These are phyloP conservation scores for Globisporangium nodosum DNA, from an alignment of 352 stramenopile genomes.

Conservation along the genomic window DNA sequence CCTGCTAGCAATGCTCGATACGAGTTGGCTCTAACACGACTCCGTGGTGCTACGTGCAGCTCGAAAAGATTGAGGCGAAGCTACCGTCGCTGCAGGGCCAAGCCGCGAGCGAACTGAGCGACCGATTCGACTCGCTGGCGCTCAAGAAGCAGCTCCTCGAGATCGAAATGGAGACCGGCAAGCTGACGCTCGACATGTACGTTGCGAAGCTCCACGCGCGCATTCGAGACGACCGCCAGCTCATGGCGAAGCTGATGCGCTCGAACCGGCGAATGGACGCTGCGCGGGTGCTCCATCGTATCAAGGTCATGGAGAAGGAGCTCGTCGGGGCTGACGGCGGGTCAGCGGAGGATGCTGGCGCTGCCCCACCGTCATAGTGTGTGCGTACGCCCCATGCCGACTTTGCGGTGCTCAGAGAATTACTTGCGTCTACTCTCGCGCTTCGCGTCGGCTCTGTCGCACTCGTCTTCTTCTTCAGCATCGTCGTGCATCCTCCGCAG, in stretches of 20 bases:
- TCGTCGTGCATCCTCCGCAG: constrained; percentile 7
- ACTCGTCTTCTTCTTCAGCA: constrained; percentile 10
- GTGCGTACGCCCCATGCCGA: background rate
- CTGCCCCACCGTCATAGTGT: background rate
- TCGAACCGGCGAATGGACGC: constrained; percentile 45
- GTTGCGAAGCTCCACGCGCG: constrained; percentile 36
- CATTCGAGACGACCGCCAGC: constrained; percentile 43
- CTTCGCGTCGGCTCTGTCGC: background rate
- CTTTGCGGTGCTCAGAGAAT: background rate
- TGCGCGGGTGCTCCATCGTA: constrained; percentile 59
- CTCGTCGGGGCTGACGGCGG: constrained; percentile 32
- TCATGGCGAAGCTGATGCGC: constrained; percentile 41
- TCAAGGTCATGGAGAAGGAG: constrained; percentile 81
- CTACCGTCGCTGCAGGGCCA: constrained; percentile 30
- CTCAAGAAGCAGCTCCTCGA: constrained; percentile 80
- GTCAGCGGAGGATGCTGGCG: constrained; percentile 5
- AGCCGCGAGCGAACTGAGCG: constrained; percentile 27
- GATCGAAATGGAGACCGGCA: constrained; percentile 79
- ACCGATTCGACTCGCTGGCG: constrained; percentile 61
- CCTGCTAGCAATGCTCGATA: background rate
- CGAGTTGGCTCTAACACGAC: background rate
- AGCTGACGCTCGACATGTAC: constrained; percentile 71
- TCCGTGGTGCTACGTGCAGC: constrained; percentile 19
- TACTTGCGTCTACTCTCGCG: background rate
- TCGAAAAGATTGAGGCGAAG: constrained; percentile 60